Evolutionary conservation across 2,329 filamentous ascomycete genomes (phyloP), one percentile per base, ranked within the genome.

Genomic region (Ceratocystis colombiana): DNA sequence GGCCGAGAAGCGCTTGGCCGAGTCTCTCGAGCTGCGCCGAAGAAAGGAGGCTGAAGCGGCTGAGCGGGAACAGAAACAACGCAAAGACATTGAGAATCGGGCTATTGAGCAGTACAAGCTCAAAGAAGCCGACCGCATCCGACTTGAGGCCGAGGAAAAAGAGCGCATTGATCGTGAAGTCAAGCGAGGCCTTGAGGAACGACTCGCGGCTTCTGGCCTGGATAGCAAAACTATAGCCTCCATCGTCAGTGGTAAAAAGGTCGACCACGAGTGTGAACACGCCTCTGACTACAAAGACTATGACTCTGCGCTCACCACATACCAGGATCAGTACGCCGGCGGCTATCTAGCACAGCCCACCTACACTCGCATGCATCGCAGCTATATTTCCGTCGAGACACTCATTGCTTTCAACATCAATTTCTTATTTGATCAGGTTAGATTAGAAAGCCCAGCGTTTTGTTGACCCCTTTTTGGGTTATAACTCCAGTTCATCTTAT

Each of bases 281-380:
- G 37, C 37, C 37, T 41, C 37, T 41, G 37, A 12, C 37, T 5
- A 15, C 37, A 12, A 41, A 17, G 20, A 44, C 6, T 17, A 65
- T 8, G 55, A 37, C 55, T 33, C 5, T 17, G 17, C 28, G 22
- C 25, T 59, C 25, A 30, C 22, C 33, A 20, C 28, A 7, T 28
- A 30, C 28, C 28, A 59, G 20, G 30, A 59, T 10, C 25, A 33
- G 17, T 59, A 5, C 5, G 55, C 7, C 55, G 8, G 6, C 15
- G 17, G 15, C 22, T 30, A 59, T 15, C n/a, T 30, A 6, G 6
- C 28, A 10, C 28, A 33, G 30, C 80, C 83, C 0, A 85, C 82
- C 0, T 86, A 86, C 71, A 87, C 84, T 15, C 79, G 84, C 69
- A 86, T 87, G 83, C 77, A 83, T 1, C 79, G 84, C 28, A 78